Percentiles rank a stretch among this genome's conserved stretches.
Evolutionary conservation across 495 filamentous ascomycete species (phyloP).

Genomic region (Staphylotrichum longicolle): DNA sequence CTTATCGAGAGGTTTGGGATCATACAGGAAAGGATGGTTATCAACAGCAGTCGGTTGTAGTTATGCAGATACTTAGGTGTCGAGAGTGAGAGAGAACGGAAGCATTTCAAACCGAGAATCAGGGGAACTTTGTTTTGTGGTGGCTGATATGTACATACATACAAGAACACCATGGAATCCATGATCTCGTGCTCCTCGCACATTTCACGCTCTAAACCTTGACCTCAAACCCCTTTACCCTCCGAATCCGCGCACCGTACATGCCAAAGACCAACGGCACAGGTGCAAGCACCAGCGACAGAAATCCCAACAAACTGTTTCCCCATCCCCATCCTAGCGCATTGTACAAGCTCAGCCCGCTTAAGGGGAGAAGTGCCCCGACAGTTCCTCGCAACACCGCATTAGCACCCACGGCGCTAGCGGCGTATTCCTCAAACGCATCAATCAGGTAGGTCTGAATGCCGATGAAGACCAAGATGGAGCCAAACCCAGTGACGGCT

Average conservation of each 20-base stretch:
- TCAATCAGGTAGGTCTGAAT: conserved; percentile 9
- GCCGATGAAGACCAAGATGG: conserved; percentile 5
- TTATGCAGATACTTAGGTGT: no score
- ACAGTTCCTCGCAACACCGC: neutral
- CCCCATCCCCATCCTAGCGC: conserved; percentile 2
- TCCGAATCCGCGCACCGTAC: neutral
- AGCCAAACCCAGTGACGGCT: neutral
- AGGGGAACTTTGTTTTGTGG: no score
- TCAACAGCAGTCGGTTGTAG: neutral
- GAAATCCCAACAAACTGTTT: neutral
- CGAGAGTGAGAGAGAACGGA: no score
- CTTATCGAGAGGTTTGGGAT: neutral
- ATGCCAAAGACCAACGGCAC: neutral
- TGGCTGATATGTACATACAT: no score
- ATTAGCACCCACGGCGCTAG: neutral
- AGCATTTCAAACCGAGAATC: no score
- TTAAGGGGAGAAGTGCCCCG: neutral
- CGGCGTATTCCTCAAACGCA: conserved; percentile 5
- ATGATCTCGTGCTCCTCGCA: no score
- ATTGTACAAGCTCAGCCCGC: neutral
- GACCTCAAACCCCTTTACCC: neutral
- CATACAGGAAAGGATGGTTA: neutral
- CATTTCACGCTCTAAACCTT: neutral
- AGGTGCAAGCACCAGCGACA: neutral
- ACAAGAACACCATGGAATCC: neutral